Evolutionary conservation across 1,284 basidiomycete species (phyloP).

Genomic region (Gymnopus androsaceus): DNA sequence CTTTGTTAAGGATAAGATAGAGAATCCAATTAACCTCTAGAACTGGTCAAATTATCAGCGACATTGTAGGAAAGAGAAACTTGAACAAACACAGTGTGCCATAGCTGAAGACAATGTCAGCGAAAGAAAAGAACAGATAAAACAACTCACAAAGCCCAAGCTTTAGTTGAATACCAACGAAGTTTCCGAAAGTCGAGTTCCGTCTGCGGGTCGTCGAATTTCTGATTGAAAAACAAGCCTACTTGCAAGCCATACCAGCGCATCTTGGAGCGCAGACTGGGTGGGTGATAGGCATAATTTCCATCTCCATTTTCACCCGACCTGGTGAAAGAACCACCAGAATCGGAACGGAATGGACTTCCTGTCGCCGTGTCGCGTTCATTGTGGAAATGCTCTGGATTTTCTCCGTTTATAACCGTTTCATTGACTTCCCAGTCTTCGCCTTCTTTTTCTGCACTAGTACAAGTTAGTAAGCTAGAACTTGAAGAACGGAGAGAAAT

Average conservation of each 20-base stretch:
- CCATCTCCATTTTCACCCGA: slow-evolving; percentile 2
- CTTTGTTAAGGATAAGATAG: slow-evolving; percentile 27
- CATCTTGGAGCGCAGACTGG: not conserved
- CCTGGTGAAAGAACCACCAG: not conserved
- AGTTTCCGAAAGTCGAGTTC: slow-evolving; percentile 25
- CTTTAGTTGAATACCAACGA: slow-evolving; percentile 29
- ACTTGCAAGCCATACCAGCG: not conserved
- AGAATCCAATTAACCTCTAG: slow-evolving; percentile 30
- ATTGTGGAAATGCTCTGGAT: slow-evolving; percentile 4
- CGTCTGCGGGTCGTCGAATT: slow-evolving; percentile 22
- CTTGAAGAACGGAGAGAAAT: too few species aligned
- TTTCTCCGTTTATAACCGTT: slow-evolving; percentile 18
- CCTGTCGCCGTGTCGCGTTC: slow-evolving; percentile 17
- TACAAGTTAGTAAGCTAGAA: too few species aligned
- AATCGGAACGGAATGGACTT: slow-evolving; percentile 8
- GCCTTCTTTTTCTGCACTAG: slow-evolving; percentile 16
- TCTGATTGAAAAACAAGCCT: slow-evolving; percentile 24
- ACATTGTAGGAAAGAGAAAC: not conserved
- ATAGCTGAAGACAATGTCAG: slow-evolving; percentile 16
- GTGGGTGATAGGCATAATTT: slow-evolving; percentile 2
- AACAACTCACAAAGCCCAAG: slow-evolving; percentile 25
- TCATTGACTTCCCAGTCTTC: slow-evolving; percentile 19
- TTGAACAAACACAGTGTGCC: slow-evolving; percentile 19
- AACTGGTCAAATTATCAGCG: slow-evolving; percentile 10
- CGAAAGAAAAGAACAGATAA: not conserved